These are phyloP conservation scores for Ascoidea rubescens DNA, from an alignment of 805 yeast species.

Conservation along the genomic window DNA sequence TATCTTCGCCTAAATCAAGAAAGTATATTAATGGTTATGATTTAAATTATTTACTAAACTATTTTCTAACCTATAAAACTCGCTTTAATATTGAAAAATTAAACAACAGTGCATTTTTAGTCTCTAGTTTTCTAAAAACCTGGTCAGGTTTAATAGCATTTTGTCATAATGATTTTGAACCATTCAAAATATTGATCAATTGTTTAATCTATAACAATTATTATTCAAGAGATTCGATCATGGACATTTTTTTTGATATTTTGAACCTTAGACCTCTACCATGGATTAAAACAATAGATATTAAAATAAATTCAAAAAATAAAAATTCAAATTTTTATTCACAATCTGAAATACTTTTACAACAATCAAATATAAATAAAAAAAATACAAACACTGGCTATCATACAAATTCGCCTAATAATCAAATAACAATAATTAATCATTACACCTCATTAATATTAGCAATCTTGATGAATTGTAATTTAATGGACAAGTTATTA, in stretches of 20 bases:
- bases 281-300: slow-evolving; percentile 22
- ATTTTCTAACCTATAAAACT: slow-evolving; percentile 16
- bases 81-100: slow-evolving; percentile 39
- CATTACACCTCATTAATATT: slow-evolving; percentile 58
- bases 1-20: slow-evolving; percentile 44
- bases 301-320: slow-evolving; percentile 2
- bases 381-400: slow-evolving; percentile 8
- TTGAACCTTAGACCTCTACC: slow-evolving; percentile 46
- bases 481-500: slow-evolving; percentile 34
- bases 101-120: slow-evolving; percentile 43
- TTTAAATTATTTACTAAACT: slow-evolving; percentile 45
- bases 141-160: slow-evolving; percentile 68
- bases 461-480: slow-evolving; percentile 38
- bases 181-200: slow-evolving; percentile 41
- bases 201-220: slow-evolving; percentile 50
- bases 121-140: slow-evolving; percentile 48
- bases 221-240: slow-evolving; percentile 40
- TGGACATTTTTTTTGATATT: slow-evolving; percentile 61
- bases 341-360: background rate
- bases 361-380: background rate
- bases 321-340: background rate
- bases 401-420: slow-evolving; percentile 10
- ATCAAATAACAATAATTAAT: slow-evolving; percentile 16
- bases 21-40: slow-evolving; percentile 45
- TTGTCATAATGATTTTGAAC: slow-evolving; percentile 38